Evolutionary conservation across 148 eudicot species (phyloP).

Genomic region (Amaranthus hypochondriacus): DNA sequence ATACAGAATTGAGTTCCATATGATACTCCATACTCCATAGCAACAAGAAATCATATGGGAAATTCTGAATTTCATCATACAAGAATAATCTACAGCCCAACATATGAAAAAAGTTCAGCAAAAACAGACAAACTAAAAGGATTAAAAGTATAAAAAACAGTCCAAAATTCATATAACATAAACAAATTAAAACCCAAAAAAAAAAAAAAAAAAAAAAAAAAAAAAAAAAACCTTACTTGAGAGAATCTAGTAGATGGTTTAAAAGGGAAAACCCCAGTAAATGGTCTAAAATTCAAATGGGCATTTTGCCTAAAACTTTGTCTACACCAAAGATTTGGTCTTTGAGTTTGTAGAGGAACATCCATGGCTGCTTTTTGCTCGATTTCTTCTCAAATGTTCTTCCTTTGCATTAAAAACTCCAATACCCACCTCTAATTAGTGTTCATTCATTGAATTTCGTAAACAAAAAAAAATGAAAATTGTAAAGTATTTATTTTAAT

Average conservation of each 20-base stretch:
- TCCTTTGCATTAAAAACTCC: slow-evolving; percentile 21
- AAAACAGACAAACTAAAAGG: not conserved
- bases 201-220: not conserved
- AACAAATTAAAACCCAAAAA: not conserved
- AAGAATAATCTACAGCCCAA: not conserved
- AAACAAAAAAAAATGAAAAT: slow-evolving; percentile 1
- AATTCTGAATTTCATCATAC: not conserved
- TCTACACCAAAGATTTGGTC: slow-evolving; percentile 33
- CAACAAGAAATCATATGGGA: too few relatives aligned
- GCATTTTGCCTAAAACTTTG: slow-evolving; percentile 25
- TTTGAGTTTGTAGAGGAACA: slow-evolving; percentile 42
- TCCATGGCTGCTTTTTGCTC: slow-evolving; percentile 39
- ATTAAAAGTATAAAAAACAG: not conserved
- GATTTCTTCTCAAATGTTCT: slow-evolving; percentile 14
- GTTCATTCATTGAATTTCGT: slow-evolving; percentile 20
- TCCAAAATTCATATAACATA: not conserved
- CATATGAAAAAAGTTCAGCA: not conserved
- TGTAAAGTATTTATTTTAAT: not conserved
- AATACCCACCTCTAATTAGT: slow-evolving; percentile 16
- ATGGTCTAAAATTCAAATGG: slow-evolving; percentile 43
- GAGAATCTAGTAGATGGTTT: slow-evolving; percentile 23
- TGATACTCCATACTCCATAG: too few relatives aligned
- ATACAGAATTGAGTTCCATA: not conserved
- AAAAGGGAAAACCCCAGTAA: slow-evolving; percentile 37
- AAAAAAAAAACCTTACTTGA: slow-evolving; percentile 31